Evolutionary conservation across 2,329 filamentous ascomycete genomes (phyloP).

Genomic region (Phialocephala subalpina): DNA sequence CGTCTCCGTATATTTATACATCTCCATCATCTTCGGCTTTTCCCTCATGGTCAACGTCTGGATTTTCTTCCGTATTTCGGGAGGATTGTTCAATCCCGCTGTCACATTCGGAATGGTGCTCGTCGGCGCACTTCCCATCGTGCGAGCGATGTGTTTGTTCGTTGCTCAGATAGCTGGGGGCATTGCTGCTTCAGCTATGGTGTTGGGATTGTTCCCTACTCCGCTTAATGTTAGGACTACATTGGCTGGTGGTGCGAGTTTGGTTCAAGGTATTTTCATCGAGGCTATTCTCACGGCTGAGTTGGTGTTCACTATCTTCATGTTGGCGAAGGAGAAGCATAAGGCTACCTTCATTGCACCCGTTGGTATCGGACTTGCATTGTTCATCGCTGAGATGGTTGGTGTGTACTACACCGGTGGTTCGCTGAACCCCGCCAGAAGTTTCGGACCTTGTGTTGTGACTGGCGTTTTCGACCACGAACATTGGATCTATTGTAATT

Average conservation of each 20-base stretch:
- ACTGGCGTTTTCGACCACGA: conserved; percentile 51
- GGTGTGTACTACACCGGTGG: conserved; percentile 51
- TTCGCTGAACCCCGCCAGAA: conserved; percentile 54
- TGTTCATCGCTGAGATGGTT: conserved; percentile 56
- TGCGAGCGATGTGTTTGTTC: conserved; percentile 44
- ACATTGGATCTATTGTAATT: conserved; percentile 57
- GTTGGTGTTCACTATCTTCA: conserved; percentile 58
- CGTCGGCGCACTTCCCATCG: conserved; percentile 44
- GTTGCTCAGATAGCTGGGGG: conserved; percentile 46
- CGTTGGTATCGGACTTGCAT: conserved; percentile 54
- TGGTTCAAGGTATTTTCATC: conserved; percentile 57
- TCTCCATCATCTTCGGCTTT: conserved; percentile 44
- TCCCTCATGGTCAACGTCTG: conserved; percentile 60
- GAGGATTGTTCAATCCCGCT: conserved; percentile 60
- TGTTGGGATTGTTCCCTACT: conserved; percentile 46
- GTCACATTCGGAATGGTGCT: conserved; percentile 49
- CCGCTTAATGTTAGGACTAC: conserved; percentile 50
- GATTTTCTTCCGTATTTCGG: conserved; percentile 61
- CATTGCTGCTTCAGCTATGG: conserved; percentile 51
- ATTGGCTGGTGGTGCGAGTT: conserved; percentile 48
- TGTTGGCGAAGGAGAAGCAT: conserved; percentile 53
- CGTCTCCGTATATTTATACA: conserved; percentile 50
- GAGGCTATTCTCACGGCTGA: conserved; percentile 58
- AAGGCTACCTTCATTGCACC: conserved; percentile 57
- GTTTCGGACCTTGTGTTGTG: conserved; percentile 56